Evolutionary conservation across 768 basidiomycete genomes (phyloP), one percentile per base, ranked within the genome.

Genomic region (Fomitopsis serialis): DNA sequence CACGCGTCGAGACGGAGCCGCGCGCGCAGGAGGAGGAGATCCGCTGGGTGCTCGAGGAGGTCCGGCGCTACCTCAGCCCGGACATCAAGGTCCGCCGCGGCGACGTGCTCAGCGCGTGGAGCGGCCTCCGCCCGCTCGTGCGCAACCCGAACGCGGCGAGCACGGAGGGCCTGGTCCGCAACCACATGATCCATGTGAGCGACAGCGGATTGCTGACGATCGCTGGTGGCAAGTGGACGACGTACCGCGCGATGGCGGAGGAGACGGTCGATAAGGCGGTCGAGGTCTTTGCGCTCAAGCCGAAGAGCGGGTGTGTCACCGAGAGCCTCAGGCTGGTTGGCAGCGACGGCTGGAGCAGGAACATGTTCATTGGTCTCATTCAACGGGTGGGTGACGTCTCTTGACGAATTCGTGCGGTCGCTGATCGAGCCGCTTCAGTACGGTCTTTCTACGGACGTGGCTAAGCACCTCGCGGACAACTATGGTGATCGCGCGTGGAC

Each of bases 201-300:
- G 78, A 80, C 45, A 82, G 82, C 56, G 93, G 94, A 17, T 73
- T 99, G 61, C 70, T 99, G 55, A 98, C 95, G 25, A 93, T 98
- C 61, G 93, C 92, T 2, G 96, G 96, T 17, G 96, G 96, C 4
- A 99, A 99, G 70, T 99, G 96, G 96, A 99, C 96, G 54, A 98
- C 96, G 45, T 99, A 98, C 73, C 76, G 90, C 46, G 86, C 85
- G 29, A 97, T 98, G 96, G 93, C 96, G 22, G 79, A 93, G 73
- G 96, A 98, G 74, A 89, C 93, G 0, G 87, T 98, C 43, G 89
- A 98, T 68, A 75, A 78, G 54, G 95, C 96, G 11, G 77, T 98
- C 55, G 79, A 88, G 68, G 79, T 79, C 37, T 97, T 90, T 72
- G 76, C 72, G 25, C 72, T 98, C 52, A 72, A 80, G 63, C 72